These are phyloP conservation scores for Alternaria gaisen DNA, from an alignment of 2,329 filamentous ascomycete species.

Conservation along the genomic window DNA sequence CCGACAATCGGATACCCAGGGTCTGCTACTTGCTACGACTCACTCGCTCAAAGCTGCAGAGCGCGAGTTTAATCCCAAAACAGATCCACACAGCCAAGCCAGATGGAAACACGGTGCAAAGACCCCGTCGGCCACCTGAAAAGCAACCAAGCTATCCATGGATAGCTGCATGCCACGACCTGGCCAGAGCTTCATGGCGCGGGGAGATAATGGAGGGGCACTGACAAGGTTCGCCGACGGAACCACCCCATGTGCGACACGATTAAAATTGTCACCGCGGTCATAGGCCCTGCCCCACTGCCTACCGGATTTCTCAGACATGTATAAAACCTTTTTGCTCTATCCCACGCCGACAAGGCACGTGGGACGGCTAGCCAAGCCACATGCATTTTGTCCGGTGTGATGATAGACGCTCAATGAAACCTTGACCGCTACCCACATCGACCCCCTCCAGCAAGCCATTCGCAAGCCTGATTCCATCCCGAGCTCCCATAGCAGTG, in stretches of 20 bases:
- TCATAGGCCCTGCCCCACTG: slow-evolving; percentile 20
- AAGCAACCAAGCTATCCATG: slow-evolving; percentile 34
- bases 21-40: slow-evolving; percentile 18
- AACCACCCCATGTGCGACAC: slow-evolving; percentile 23
- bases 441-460: slow-evolving; percentile 5
- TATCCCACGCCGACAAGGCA: slow-evolving; percentile 34
- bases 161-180: slow-evolving; percentile 25
- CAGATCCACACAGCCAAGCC: slow-evolving; percentile 35
- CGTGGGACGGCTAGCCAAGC: slow-evolving; percentile 24
- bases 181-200: slow-evolving; percentile 38
- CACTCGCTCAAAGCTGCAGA: slow-evolving; percentile 21
- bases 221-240: slow-evolving; percentile 14
- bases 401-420: slow-evolving; percentile 5
- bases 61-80: slow-evolving; percentile 38
- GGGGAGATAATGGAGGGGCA: slow-evolving; percentile 27
- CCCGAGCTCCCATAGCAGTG: slow-evolving; percentile 2
- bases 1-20: slow-evolving; percentile 33
- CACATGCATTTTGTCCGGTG: slow-evolving; percentile 6
- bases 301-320: slow-evolving; percentile 25
- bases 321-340: slow-evolving; percentile 26
- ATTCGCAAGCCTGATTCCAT: slow-evolving; percentile 30
- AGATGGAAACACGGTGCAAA: slow-evolving; percentile 27
- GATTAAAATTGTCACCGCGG: slow-evolving; percentile 28
- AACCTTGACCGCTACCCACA: slow-evolving; percentile 8
- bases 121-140: slow-evolving; percentile 32